phyloP scores from a whole-genome alignment of 2,329 filamentous ascomycete species.

The Fusarium virguliforme region DNA sequence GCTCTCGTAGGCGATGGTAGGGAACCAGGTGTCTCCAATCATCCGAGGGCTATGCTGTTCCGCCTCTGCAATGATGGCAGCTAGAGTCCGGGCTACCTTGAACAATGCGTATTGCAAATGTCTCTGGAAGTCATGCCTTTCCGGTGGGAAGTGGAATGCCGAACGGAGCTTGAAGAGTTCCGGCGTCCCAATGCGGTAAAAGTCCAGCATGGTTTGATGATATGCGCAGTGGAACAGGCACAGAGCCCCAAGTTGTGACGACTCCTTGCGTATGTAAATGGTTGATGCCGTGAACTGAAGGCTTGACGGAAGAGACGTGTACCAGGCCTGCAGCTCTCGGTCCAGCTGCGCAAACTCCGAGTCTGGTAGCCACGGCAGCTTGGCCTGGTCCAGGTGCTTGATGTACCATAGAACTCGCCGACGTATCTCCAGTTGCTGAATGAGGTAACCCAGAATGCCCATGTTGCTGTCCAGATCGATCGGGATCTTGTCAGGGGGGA shows the following conservation, averaged over 20 bases:
- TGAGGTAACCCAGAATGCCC: slow-evolving; percentile 33
- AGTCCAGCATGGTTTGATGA: slow-evolving; percentile 38
- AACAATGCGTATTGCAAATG: slow-evolving; percentile 21
- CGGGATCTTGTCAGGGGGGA: slow-evolving; percentile 19
- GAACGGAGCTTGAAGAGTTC: slow-evolving; percentile 35
- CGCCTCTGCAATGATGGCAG: slow-evolving; percentile 33
- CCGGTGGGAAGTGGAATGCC: slow-evolving; percentile 31
- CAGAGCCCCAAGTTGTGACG: slow-evolving; percentile 31
- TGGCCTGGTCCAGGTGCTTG: slow-evolving; percentile 33
- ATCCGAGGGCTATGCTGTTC: slow-evolving; percentile 32
- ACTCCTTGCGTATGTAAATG: slow-evolving; percentile 35
- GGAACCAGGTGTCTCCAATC: slow-evolving; percentile 34
- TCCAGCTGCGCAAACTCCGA: slow-evolving; percentile 33
- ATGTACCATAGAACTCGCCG: slow-evolving; percentile 35
- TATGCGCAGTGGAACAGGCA: slow-evolving; percentile 39
- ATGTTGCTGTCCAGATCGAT: slow-evolving; percentile 29
- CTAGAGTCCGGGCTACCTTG: slow-evolving; percentile 22
- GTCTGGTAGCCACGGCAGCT: slow-evolving; percentile 32
- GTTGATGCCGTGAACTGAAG: slow-evolving; percentile 28
- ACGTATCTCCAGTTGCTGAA: slow-evolving; percentile 34
- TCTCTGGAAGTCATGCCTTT: slow-evolving; percentile 21
- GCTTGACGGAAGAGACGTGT: slow-evolving; percentile 25
- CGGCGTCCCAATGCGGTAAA: slow-evolving; percentile 36
- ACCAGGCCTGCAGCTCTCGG: slow-evolving; percentile 20
- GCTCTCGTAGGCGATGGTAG: slow-evolving; percentile 35